Evolutionary conservation across 148 eudicot genomes (phyloP).

Genomic region (Dianthus caryophyllus): DNA sequence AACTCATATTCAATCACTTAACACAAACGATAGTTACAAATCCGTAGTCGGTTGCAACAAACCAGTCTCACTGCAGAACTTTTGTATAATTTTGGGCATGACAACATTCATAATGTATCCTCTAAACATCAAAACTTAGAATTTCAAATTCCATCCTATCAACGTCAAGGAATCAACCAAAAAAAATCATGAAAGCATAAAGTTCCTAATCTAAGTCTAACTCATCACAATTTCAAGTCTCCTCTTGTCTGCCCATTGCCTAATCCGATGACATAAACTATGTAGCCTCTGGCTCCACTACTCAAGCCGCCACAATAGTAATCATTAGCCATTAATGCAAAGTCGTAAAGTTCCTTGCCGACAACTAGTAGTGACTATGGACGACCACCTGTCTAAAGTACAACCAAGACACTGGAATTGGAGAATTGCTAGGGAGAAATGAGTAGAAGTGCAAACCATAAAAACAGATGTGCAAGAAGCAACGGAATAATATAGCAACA

Average conservation of each 20-base stretch:
- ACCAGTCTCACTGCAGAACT: not conserved
- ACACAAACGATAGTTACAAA: no score
- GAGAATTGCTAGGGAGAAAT: no score
- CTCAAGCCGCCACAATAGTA: no score
- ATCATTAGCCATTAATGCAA: not conserved
- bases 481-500: no score
- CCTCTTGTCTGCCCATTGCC: not conserved
- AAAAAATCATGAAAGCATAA: not conserved
- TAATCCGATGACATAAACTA: not conserved
- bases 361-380: not conserved
- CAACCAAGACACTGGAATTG: no score
- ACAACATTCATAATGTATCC: not conserved
- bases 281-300: no score
- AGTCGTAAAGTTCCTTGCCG: not conserved
- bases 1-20: not conserved
- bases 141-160: not conserved
- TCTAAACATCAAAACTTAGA: not conserved
- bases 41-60: not conserved
- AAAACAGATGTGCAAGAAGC: no score
- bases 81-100: not conserved
- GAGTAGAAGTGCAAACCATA: no score
- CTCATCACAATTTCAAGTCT: not conserved
- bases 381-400: no score
- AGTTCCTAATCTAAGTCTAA: not conserved
- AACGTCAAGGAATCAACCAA: not conserved